A percentile compares a stretch with the other conserved stretches of the same genome.
Conservation (phyloP, 148 eudicot species). For the Vaccinium vitisidaea region DNA sequence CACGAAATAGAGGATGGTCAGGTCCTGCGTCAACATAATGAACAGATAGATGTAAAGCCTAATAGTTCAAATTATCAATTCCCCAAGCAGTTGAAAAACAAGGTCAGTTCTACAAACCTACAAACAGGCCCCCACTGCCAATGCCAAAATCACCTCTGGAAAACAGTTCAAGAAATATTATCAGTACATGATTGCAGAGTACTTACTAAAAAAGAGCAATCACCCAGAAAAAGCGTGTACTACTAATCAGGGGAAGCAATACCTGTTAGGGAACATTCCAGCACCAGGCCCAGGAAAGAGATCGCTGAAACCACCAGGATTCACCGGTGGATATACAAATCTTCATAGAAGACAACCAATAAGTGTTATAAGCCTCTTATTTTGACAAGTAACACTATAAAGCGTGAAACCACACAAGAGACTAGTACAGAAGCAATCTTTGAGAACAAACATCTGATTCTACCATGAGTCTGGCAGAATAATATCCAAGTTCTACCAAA, state of each 20-base stretch:
- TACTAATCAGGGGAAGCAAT: background rate
- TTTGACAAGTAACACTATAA: background rate
- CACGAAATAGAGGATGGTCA: conserved; percentile 71
- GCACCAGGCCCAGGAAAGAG: conserved; percentile 80
- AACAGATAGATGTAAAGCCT: conserved; percentile 11
- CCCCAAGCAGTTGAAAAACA: background rate
- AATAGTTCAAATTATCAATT: background rate
- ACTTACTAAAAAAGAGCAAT: background rate
- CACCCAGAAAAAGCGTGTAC: background rate
- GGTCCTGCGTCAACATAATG: conserved; percentile 56
- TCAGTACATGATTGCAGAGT: background rate
- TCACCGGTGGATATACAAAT: conserved; percentile 52
- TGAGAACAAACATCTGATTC: background rate
- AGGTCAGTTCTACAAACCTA: conserved; percentile 45
- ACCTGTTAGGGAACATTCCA: conserved; percentile 86
- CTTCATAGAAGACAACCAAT: conserved; percentile 25
- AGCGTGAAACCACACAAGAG: background rate
- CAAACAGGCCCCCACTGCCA: conserved; percentile 80
- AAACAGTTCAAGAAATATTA: background rate
- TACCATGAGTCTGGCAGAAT: background rate
- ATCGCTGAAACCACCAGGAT: conserved; percentile 69
- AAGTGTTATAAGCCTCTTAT: background rate
- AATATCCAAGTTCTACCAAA: background rate
- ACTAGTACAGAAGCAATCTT: background rate
- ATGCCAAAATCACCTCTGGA: conserved; percentile 70